These are phyloP conservation scores for Nothophoma quercina DNA, from an alignment of 2,329 filamentous ascomycete species.

Conservation along the genomic window DNA sequence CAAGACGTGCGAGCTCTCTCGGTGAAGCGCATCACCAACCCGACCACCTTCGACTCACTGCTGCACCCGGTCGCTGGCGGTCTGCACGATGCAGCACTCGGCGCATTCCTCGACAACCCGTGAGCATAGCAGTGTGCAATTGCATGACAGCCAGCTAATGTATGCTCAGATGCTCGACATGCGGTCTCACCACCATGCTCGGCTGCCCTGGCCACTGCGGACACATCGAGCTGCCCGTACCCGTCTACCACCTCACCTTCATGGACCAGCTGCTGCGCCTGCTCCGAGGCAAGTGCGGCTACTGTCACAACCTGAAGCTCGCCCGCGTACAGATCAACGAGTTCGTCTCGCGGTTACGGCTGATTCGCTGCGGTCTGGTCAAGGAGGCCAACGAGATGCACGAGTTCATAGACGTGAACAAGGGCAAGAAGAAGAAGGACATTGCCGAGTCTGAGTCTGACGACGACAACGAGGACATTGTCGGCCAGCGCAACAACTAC, in stretches of 20 bases:
- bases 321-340: slow-evolving; percentile 77
- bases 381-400: slow-evolving; percentile 66
- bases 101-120: slow-evolving; percentile 83
- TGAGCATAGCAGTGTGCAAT: slow-evolving; percentile 48
- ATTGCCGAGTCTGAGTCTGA: slow-evolving; percentile 65
- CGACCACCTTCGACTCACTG: slow-evolving; percentile 91
- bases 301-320: slow-evolving; percentile 87
- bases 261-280: slow-evolving; percentile 90
- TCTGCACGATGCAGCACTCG: slow-evolving; percentile 89
- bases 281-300: slow-evolving; percentile 85
- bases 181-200: slow-evolving; percentile 77
- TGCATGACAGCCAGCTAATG: too few species aligned
- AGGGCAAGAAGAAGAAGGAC: slow-evolving; percentile 43
- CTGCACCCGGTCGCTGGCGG: slow-evolving; percentile 89
- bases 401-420: slow-evolving; percentile 55
- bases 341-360: slow-evolving; percentile 82
- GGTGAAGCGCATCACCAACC: slow-evolving; percentile 92
- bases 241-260: slow-evolving; percentile 95
- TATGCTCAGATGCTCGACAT: slow-evolving; percentile 73
- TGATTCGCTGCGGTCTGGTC: slow-evolving; percentile 85
- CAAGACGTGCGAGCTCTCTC: slow-evolving; percentile 88
- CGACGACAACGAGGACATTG: slow-evolving; percentile 67
- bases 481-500: slow-evolving; percentile 68
- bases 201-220: slow-evolving; percentile 91
- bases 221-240: slow-evolving; percentile 92